Base-by-base conservation (phyloP, 2,329 filamentous ascomycete genomes). In the Helminthosporium solani region DNA sequence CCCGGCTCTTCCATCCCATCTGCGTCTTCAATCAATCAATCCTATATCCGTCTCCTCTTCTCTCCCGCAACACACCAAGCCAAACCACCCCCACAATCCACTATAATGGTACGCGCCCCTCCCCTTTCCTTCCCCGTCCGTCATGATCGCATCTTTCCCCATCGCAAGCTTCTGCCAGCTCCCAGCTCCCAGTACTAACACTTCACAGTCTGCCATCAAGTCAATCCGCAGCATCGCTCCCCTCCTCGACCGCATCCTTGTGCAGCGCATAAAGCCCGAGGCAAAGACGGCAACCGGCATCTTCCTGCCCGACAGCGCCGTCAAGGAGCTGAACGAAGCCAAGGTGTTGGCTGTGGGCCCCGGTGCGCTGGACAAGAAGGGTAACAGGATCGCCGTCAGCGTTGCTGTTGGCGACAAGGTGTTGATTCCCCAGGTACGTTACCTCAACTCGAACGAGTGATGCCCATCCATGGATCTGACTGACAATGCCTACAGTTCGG, bases 261-360 rank as follows among this genome's bases (percentile, higher is more conserved):
- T 99, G 62, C 94, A 99, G 85, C 90, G 94, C 76, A 78, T 96
- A 78, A 97, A 97, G 81, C 88, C 92, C 67, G 92, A 97, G 78
- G 75, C 90, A 71, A 96, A 96, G 83, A 99, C 94, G 40, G 90
- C 94, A 64, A 86, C 86, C 68, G 94, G 94, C 67, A 96, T 99
- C 81, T 96, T 95, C 82, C 88, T 99, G 58, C 94, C 94, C 62
- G 94, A 99, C 80, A 91, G 86, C 53, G 88, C 87, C 67, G 90
- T 97, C 70, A 96, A 99, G 83, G 94, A 99, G 75, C 83, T 97
- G 71, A 97, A 96, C 77, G 92, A 97, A 81, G 94, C 89, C 66
- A 91, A 90, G 77, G 94, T 99, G 45, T 79, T 99, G 51, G 94
- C 94, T 53, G 92, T 99, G 54, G 94, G 94, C 44, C 94, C 94